Percentiles rank a stretch among this genome's conserved stretches.
These are phyloP conservation scores for Spathaspora boniae DNA, from an alignment of 805 yeast species.

Conservation along the genomic window DNA sequence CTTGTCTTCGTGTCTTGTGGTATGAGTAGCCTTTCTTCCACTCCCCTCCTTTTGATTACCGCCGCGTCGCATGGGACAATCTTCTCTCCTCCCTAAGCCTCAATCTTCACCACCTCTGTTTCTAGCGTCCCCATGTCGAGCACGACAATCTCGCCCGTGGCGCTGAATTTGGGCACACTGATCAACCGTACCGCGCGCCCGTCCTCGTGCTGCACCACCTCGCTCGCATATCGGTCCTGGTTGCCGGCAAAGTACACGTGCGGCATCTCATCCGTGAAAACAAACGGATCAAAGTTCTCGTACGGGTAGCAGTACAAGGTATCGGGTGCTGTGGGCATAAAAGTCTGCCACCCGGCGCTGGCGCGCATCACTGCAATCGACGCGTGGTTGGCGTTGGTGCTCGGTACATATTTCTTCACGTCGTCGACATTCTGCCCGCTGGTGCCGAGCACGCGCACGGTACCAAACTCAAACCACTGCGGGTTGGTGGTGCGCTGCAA, in stretches of 20 bases:
- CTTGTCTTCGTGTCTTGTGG: neutral
- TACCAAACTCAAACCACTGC: conserved; percentile 54
- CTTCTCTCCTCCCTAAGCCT: neutral
- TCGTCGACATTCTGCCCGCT: conserved; percentile 86
- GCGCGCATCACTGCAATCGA: conserved; percentile 47
- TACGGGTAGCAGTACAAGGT: conserved; percentile 89
- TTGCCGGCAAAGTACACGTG: conserved; percentile 86
- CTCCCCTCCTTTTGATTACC: neutral
- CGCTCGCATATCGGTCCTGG: conserved; percentile 59
- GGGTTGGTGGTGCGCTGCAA: conserved; percentile 57
- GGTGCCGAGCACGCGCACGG: conserved; percentile 60
- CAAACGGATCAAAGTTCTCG: conserved; percentile 73
- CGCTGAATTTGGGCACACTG: conserved; percentile 66
- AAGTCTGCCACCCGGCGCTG: conserved; percentile 77
- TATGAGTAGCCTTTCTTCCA: neutral
- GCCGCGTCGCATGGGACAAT: neutral
- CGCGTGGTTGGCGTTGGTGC: conserved; percentile 21
- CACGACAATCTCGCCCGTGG: conserved; percentile 49
- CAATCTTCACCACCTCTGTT: conserved; percentile 45
- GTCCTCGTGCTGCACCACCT: conserved; percentile 22
- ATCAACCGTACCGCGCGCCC: conserved; percentile 45
- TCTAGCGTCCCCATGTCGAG: conserved; percentile 28
- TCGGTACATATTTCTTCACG: conserved; percentile 56
- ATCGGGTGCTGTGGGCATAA: conserved; percentile 94
- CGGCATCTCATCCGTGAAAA: conserved; percentile 67